A percentile compares a stretch with the other conserved stretches of the same genome.
phyloP scores from a whole-genome alignment of 2,329 filamentous ascomycete species.

The Bimuria novae-zelandiae region DNA sequence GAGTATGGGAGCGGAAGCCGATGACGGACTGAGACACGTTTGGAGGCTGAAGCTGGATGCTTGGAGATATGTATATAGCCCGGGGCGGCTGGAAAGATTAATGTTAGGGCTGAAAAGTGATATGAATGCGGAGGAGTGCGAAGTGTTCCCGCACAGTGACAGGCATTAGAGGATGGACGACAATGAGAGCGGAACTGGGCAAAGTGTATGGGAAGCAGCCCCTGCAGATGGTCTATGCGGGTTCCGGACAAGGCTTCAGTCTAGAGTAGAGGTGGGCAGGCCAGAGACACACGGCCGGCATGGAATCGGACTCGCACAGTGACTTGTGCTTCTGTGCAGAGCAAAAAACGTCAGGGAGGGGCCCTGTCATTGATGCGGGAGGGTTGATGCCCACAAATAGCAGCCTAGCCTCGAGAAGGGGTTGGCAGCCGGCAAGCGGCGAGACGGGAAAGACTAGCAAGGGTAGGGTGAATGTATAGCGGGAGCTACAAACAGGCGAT shows the following conservation, averaged over 20 bases:
- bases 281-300: constrained; percentile 35
- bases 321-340: constrained; percentile 43
- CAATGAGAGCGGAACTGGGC: constrained; percentile 40
- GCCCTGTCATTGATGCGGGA: constrained; percentile 33
- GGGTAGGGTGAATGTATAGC: constrained; percentile 38
- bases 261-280: constrained; percentile 37
- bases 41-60: constrained; percentile 37
- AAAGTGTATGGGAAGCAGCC: constrained; percentile 38
- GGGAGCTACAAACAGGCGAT: constrained; percentile 44
- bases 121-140: constrained; percentile 33
- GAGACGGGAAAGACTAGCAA: constrained; percentile 44
- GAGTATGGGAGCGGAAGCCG: constrained; percentile 37
- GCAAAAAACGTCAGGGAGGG: constrained; percentile 35
- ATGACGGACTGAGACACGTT: constrained; percentile 32
- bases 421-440: constrained; percentile 40
- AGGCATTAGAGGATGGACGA: constrained; percentile 32
- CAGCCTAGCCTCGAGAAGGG: constrained; percentile 40
- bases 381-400: constrained; percentile 40
- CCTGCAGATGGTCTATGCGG: constrained; percentile 44
- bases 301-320: constrained; percentile 40
- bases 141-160: constrained; percentile 25
- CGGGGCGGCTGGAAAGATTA: constrained; percentile 38
- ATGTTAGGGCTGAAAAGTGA: constrained; percentile 33
- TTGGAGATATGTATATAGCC: constrained; percentile 47
- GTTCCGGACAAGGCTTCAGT: constrained; percentile 43